Evolutionary conservation across 129 eudicot species (phyloP).

Genomic region (Saussurea involucrata): DNA sequence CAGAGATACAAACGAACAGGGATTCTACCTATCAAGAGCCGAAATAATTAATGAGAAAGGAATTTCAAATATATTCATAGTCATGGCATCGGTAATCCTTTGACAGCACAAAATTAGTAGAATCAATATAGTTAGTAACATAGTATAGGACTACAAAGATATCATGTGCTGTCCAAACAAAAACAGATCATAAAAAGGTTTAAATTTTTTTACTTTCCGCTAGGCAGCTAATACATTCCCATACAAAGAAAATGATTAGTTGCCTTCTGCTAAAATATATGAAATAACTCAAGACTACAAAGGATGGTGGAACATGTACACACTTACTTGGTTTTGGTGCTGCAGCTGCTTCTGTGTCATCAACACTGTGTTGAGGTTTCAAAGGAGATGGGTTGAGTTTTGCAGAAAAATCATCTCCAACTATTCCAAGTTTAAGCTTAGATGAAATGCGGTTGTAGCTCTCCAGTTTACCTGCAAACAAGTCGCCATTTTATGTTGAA

Average conservation of each 20-base stretch:
- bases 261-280: background rate
- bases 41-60: background rate
- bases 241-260: background rate
- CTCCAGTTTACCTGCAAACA: conserved; percentile 67
- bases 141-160: background rate
- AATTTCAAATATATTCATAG: background rate
- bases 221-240: background rate
- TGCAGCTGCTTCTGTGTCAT: conserved; percentile 47
- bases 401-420: conserved; percentile 65
- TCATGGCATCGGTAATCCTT: background rate
- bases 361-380: conserved; percentile 38
- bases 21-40: conserved; percentile 61
- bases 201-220: too few species aligned
- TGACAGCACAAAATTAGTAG: background rate
- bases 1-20: conserved; percentile 88
- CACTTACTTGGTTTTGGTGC: conserved; percentile 56
- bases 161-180: background rate
- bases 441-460: conserved; percentile 66
- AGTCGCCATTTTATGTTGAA: background rate
- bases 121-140: too few species aligned
- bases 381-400: conserved; percentile 36
- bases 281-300: background rate
- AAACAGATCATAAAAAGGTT: background rate
- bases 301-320: background rate
- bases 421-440: conserved; percentile 74